Evolutionary conservation across 441 rosid species (phyloP), one percentile per base, ranked within the genome.

Genomic region (Kokia cookei): DNA sequence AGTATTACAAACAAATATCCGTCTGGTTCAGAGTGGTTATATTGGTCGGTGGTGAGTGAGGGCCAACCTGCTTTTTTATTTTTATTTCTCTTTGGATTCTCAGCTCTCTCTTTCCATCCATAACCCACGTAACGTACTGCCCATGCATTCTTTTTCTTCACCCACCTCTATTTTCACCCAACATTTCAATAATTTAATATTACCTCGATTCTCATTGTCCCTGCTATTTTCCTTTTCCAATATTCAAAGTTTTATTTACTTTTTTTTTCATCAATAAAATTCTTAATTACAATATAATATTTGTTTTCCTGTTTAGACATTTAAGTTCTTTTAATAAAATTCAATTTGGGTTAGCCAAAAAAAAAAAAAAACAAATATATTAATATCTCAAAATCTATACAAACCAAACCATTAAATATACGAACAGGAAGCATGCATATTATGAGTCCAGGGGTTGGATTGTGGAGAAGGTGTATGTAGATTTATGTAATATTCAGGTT

Each of bases 1-100:
- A 57, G 12, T 32, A 32, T 32, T 32, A 24, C 24, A 11, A 59
- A 59, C 82, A 84, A 87, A 88, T 88, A 88, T 88, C 87, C 90
- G 93, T 88, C 88, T 73, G 47, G 61, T 60, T 76, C 51, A 79
- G 77, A 85, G 80, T 89, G 90, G 96, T 79, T 77, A 71, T 55
- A 40, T 66, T 75, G 87, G 89, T 71, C 92, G 89, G 93, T 85
- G 88, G 11, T 54, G 12, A 54, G 73, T 79, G 77, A 59, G 76
- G 13, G 58, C 77, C 77, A 70, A 71, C 54, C 77, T 59, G 71
- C 75, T 32, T 55, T 73, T 61, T 73, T 62, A 9, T 57, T 3
- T 54, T 24, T 58, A 24, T 6, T 17, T 29, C 48, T 19, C 27
- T 51, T 78, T 54, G 76, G 45, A 37, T 80, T 80, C 29, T 69